Evolutionary conservation across 1,284 basidiomycete genomes (phyloP).

Genomic region (Microbotryum lychnidis-dioicae): DNA sequence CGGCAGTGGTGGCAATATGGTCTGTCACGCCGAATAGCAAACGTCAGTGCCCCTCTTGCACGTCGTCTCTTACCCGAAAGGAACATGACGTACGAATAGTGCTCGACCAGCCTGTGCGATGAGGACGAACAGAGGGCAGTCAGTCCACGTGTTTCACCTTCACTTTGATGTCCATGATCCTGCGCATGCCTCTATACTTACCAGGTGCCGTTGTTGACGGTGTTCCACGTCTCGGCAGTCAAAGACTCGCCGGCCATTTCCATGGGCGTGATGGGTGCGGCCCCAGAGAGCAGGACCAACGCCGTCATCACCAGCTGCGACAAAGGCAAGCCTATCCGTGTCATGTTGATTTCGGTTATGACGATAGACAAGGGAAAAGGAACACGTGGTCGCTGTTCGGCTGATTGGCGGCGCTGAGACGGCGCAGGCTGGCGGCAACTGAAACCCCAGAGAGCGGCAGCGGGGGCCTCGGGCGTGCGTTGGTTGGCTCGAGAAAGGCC

Average conservation of each 20-base stretch:
- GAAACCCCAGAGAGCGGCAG: too few species aligned
- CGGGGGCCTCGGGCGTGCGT: too few species aligned
- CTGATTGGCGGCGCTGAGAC: too few species aligned
- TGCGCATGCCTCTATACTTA: background rate
- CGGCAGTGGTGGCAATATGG: conserved; percentile 74
- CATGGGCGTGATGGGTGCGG: conserved; percentile 25
- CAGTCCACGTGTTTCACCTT: background rate
- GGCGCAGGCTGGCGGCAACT: too few species aligned
- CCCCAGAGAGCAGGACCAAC: too few species aligned
- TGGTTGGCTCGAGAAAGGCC: too few species aligned
- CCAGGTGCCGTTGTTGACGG: conserved; percentile 11
- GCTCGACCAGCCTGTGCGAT: conserved; percentile 30
- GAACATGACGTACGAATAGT: conserved; percentile 27
- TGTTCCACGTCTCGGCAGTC: conserved; percentile 15
- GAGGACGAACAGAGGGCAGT: background rate
- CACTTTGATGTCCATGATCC: background rate
- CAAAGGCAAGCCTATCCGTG: too few species aligned
- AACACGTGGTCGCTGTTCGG: too few species aligned
- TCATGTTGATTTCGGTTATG: too few species aligned
- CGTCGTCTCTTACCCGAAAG: too few species aligned
- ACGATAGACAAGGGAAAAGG: too few species aligned
- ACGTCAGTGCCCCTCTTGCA: background rate
- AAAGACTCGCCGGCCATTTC: conserved; percentile 3
- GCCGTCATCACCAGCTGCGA: too few species aligned
- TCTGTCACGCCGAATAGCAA: conserved; percentile 39